Evolutionary conservation across 2,329 filamentous ascomycete genomes (phyloP).

Genomic region (Dothidotthia symphoricarpi): DNA sequence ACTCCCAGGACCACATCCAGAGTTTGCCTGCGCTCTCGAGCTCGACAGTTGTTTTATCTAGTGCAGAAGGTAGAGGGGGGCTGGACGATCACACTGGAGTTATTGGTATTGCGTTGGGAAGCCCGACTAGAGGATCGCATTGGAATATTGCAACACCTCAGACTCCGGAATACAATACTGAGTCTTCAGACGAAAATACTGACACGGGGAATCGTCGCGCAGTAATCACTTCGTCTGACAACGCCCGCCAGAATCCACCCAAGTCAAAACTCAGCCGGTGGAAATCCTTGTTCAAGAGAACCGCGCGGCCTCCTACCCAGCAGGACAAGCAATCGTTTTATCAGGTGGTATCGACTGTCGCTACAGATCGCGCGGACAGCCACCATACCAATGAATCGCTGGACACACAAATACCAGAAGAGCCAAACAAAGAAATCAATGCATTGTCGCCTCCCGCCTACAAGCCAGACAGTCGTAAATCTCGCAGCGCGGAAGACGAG

Average conservation of each 20-base stretch:
- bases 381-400: constrained; percentile 32
- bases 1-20: constrained; percentile 26
- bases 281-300: constrained; percentile 42
- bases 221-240: constrained; percentile 5
- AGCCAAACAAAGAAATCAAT: constrained; percentile 18
- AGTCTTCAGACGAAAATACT: constrained; percentile 5
- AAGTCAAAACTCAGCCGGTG: constrained; percentile 41
- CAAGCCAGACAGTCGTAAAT: constrained; percentile 31
- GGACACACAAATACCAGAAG: constrained; percentile 14
- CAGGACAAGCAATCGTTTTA: constrained; percentile 37
- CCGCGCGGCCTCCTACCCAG: constrained; percentile 16
- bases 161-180: constrained; percentile 9
- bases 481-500: constrained; percentile 25
- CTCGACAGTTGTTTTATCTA: constrained; percentile 32
- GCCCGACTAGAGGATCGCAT: constrained; percentile 34
- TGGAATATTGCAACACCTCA: constrained; percentile 27
- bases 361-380: constrained; percentile 29
- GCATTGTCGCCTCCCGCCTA: constrained; percentile 28
- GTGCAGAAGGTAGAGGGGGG: constrained; percentile 28
- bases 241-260: constrained; percentile 15
- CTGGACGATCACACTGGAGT: constrained; percentile 17
- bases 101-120: constrained; percentile 44
- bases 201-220: constrained; percentile 11
- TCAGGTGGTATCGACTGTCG: constrained; percentile 30
- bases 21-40: constrained; percentile 30